Evolutionary conservation across 164 flowering plant species (phyloP).

Genomic region (Pachysandra terminalis): DNA sequence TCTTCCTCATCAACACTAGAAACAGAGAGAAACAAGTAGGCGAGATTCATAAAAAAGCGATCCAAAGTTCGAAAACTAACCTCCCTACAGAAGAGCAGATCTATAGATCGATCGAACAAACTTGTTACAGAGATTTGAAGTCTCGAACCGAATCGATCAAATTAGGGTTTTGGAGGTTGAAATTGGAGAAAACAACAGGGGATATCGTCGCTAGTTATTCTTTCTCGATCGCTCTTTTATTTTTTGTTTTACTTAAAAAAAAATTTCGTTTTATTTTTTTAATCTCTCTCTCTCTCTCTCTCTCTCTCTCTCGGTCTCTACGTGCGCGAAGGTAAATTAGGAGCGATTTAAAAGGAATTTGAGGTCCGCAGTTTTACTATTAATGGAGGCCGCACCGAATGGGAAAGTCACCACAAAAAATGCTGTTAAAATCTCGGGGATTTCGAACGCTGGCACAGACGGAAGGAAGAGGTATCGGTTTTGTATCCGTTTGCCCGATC

Average conservation of each 20-base stretch:
- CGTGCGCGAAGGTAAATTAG: constrained; percentile 11
- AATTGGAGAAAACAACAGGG: not conserved
- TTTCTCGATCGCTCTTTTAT: not conserved
- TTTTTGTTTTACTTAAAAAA: not conserved
- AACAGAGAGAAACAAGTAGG: too few species aligned
- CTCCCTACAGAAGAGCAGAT: too few species aligned
- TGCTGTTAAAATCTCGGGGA: too few species aligned
- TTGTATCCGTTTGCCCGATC: too few species aligned
- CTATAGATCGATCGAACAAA: too few species aligned
- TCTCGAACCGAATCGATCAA: not conserved
- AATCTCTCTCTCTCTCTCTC: too few species aligned
- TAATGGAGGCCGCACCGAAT: constrained; percentile 5
- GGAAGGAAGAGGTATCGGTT: too few species aligned
- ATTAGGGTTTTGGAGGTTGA: constrained; percentile 14
- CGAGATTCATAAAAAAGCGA: too few species aligned
- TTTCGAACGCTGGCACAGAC: not conserved
- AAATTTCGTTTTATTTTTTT: not conserved
- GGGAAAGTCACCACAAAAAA: constrained; percentile 1
- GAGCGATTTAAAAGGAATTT: constrained; percentile 11
- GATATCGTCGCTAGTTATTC: not conserved
- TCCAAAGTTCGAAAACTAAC: too few species aligned
- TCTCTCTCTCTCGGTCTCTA: constrained; percentile 2
- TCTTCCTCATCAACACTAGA: too few species aligned
- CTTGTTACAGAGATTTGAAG: not conserved
- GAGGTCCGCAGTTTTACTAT: constrained; percentile 12